These are phyloP conservation scores for Paracoccidioides lutzii DNA, from an alignment of 2,329 filamentous ascomycete genomes.

Conservation along the genomic window DNA sequence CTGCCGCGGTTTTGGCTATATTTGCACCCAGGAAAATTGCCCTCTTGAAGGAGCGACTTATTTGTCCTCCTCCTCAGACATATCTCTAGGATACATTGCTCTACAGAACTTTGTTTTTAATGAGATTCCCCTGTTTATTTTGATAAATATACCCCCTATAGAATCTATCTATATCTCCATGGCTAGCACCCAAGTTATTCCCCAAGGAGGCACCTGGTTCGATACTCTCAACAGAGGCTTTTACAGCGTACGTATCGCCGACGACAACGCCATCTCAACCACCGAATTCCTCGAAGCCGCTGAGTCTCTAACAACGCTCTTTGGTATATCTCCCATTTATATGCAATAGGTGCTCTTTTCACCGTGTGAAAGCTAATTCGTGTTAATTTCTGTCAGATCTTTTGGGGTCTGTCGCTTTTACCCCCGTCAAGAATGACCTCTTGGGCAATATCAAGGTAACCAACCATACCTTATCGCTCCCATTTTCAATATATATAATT, in stretches of 20 bases:
- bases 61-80: slow-evolving; percentile 3
- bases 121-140: slow-evolving; percentile 1
- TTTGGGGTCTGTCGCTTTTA: slow-evolving; percentile 61
- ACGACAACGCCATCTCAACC: slow-evolving; percentile 68
- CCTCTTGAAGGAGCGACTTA: not conserved
- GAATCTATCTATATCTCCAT: slow-evolving; percentile 29
- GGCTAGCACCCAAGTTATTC: slow-evolving; percentile 37
- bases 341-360: not conserved
- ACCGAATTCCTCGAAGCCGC: slow-evolving; percentile 82
- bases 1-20: slow-evolving; percentile 1
- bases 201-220: slow-evolving; percentile 66
- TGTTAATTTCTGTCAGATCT: slow-evolving; percentile 35
- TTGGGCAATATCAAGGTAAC: slow-evolving; percentile 76
- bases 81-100: slow-evolving; percentile 4
- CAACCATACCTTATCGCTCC: slow-evolving; percentile 26
- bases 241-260: slow-evolving; percentile 62
- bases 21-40: not conserved
- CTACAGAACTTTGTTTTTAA: slow-evolving; percentile 5
- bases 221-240: slow-evolving; percentile 76
- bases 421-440: slow-evolving; percentile 84
- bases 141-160: not conserved
- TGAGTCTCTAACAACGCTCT: slow-evolving; percentile 74
- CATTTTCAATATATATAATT: not conserved
- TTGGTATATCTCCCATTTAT: slow-evolving; percentile 44
- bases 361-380: not conserved